Percentiles rank a stretch among this genome's conserved stretches.
phyloP scores from a whole-genome alignment of 768 basidiomycete species.

The Phanerochaete sordida region DNA sequence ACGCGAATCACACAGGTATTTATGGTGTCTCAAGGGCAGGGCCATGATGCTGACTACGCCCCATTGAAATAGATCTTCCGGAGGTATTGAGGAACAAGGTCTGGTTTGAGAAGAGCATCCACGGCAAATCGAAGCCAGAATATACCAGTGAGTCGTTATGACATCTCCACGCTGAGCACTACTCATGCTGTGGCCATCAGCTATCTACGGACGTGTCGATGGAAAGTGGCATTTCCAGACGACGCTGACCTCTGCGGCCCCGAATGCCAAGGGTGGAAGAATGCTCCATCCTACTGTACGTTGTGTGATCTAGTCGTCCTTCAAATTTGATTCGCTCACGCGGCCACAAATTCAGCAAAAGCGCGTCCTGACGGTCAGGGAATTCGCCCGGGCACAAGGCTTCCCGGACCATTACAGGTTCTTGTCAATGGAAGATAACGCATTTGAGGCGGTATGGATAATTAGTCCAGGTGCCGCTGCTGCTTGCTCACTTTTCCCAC shows the following conservation, averaged over 20 bases:
- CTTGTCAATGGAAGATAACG: constrained; percentile 38
- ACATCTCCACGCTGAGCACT: background rate
- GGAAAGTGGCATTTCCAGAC: constrained; percentile 55
- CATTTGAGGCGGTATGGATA: constrained; percentile 54
- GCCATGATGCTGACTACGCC: background rate
- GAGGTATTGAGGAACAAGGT: background rate
- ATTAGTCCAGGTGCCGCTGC: too few species aligned
- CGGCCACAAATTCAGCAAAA: constrained; percentile 49
- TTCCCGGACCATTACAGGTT: constrained; percentile 75
- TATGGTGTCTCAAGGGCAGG: background rate
- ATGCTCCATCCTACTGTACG: constrained; percentile 46
- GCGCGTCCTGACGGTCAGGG: constrained; percentile 61
- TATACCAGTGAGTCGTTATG: background rate
- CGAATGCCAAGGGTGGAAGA: constrained; percentile 44
- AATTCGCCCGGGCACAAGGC: constrained; percentile 73
- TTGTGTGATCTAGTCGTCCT: background rate
- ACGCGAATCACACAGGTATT: constrained; percentile 50
- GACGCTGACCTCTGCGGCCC: constrained; percentile 53
- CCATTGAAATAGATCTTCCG: constrained; percentile 1
- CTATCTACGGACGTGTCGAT: constrained; percentile 55
- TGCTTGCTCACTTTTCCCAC: background rate
- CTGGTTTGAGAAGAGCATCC: background rate
- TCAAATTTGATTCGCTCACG: too few species aligned
- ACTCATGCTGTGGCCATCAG: constrained; percentile 26
- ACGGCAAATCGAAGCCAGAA: background rate